phyloP scores from a whole-genome alignment of 78 protist species.

The Isochrysis galbana region DNA sequence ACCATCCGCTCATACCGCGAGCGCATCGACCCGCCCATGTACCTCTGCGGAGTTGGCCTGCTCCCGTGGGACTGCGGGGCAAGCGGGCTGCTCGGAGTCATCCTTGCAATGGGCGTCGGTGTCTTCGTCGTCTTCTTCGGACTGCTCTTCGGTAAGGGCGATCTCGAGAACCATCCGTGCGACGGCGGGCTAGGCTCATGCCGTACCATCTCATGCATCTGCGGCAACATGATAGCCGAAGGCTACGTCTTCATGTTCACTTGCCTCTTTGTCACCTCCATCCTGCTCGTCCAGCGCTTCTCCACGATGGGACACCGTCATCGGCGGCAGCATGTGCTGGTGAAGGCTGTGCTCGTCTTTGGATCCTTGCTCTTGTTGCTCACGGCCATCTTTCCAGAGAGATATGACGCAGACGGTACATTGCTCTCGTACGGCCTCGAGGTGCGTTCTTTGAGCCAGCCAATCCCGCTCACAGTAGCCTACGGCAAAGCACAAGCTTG shows the following conservation, averaged over 20 bases:
- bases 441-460: too few species aligned
- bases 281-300: neutral
- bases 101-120: neutral
- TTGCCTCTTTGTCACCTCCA: neutral
- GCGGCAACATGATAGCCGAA: neutral
- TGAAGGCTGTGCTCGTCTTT: neutral
- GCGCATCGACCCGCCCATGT: constrained; percentile 1
- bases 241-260: constrained; percentile 24
- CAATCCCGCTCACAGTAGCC: too few species aligned
- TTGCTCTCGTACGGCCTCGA: neutral
- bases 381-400: constrained; percentile 6
- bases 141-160: neutral
- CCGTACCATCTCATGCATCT: constrained; percentile 1
- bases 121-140: neutral
- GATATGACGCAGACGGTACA: neutral
- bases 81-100: neutral
- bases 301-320: neutral
- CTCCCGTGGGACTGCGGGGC: neutral
- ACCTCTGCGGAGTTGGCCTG: neutral
- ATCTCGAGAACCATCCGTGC: neutral
- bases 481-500: too few species aligned
- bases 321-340: neutral
- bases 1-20: neutral
- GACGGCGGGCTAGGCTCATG: neutral
- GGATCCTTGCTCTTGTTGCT: neutral